Evolutionary conservation across 2,329 filamentous ascomycete species (phyloP).

Genomic region (Fusarium algeriense): DNA sequence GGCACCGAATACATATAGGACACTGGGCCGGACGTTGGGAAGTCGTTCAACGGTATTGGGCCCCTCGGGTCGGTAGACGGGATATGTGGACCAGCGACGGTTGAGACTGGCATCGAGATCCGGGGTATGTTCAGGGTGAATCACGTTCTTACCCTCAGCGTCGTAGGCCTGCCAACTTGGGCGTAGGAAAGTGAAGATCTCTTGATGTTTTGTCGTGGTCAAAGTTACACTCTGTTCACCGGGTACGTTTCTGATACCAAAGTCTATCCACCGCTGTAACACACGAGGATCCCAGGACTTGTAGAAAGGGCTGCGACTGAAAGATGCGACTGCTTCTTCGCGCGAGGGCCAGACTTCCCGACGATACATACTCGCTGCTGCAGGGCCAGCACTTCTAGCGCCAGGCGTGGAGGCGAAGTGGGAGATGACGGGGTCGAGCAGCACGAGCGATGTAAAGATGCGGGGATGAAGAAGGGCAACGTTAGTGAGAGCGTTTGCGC

Average conservation of each 20-base stretch:
- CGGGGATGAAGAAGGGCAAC: constrained; percentile 83
- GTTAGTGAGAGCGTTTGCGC: constrained; percentile 78
- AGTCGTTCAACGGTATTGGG: constrained; percentile 68
- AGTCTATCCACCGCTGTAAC: constrained; percentile 69
- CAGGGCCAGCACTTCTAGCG: constrained; percentile 55
- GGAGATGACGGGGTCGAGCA: constrained; percentile 87
- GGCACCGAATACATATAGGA: constrained; percentile 77
- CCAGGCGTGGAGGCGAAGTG: constrained; percentile 55
- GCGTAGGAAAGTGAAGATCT: constrained; percentile 80
- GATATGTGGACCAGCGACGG: constrained; percentile 54
- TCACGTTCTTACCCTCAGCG: constrained; percentile 51
- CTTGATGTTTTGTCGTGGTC: constrained; percentile 84
- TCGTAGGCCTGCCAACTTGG: constrained; percentile 65
- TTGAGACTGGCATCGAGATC: constrained; percentile 61
- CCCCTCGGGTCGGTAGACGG: constrained; percentile 77
- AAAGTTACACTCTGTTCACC: constrained; percentile 71
- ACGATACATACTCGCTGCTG: constrained; percentile 74
- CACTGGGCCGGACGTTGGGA: constrained; percentile 70
- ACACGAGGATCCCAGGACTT: constrained; percentile 84
- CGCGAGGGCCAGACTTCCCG: constrained; percentile 87
- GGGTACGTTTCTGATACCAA: constrained; percentile 78
- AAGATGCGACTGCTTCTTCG: constrained; percentile 73
- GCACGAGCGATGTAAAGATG: constrained; percentile 78
- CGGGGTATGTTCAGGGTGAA: constrained; percentile 57
- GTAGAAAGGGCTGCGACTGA: constrained; percentile 78